phyloP scores from a whole-genome alignment of 768 basidiomycete genomes.

The Hericium alpestre region DNA sequence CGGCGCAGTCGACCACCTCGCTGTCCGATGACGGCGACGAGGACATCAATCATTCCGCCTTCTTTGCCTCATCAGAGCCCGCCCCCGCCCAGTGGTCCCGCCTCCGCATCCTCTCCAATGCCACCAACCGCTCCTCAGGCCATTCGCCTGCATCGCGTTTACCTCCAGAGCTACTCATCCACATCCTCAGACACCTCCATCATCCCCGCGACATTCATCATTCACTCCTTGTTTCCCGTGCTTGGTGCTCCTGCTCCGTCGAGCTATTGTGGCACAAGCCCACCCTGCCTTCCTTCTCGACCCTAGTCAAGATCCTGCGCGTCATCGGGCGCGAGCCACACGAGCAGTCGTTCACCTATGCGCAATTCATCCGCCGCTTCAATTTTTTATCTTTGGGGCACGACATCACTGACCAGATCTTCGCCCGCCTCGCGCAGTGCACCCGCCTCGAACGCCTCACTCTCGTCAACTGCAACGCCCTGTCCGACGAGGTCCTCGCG shows the following conservation, averaged over 20 bases:
- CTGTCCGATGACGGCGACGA: slow-evolving; percentile 67
- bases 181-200: slow-evolving; percentile 80
- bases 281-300: slow-evolving; percentile 53
- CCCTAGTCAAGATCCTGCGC: slow-evolving; percentile 69
- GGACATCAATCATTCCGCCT: slow-evolving; percentile 38
- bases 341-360: slow-evolving; percentile 77
- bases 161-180: slow-evolving; percentile 87
- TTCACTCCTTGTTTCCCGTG: slow-evolving; percentile 71
- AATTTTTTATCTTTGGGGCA: slow-evolving; percentile 70
- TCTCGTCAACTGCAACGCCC: slow-evolving; percentile 63
- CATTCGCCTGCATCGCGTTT: slow-evolving; percentile 55
- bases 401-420: slow-evolving; percentile 63
- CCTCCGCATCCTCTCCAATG: slow-evolving; percentile 12
- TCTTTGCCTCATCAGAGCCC: slow-evolving; percentile 24
- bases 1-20: slow-evolving; percentile 65
- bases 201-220: slow-evolving; percentile 62
- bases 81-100: slow-evolving; percentile 51
- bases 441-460: slow-evolving; percentile 81
- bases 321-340: slow-evolving; percentile 40
- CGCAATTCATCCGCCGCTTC: slow-evolving; percentile 79
- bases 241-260: slow-evolving; percentile 94
- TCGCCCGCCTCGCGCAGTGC: slow-evolving; percentile 63
- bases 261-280: slow-evolving; percentile 94
- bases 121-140: slow-evolving; percentile 16
- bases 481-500: slow-evolving; percentile 55